Conservation (phyloP, 1,139 yeast species). For the Candida sp. region DNA sequence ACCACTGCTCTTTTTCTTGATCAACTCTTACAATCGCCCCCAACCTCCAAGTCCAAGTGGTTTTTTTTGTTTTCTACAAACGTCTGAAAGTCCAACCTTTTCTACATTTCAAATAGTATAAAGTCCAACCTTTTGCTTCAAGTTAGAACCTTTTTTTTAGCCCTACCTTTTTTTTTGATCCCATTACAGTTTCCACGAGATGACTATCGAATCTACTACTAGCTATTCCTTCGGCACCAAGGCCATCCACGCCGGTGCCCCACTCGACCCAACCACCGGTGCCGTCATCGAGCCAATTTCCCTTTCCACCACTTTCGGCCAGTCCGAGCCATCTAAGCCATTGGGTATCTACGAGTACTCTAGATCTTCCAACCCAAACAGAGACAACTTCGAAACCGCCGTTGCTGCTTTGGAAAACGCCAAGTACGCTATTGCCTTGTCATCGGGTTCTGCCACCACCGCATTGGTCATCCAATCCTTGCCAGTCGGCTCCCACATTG, state of each 20-base stretch:
- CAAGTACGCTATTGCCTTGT: slow-evolving; percentile 76
- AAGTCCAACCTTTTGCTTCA: slow-evolving; percentile 15
- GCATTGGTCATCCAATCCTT: slow-evolving; percentile 78
- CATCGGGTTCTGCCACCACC: slow-evolving; percentile 89
- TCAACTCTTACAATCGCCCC: not conserved
- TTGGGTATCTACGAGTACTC: slow-evolving; percentile 86
- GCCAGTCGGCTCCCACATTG: slow-evolving; percentile 74
- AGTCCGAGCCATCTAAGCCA: slow-evolving; percentile 76
- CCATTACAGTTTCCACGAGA: slow-evolving; percentile 6
- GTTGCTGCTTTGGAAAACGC: slow-evolving; percentile 84
- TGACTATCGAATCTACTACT: slow-evolving; percentile 26
- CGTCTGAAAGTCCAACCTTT: slow-evolving; percentile 19
- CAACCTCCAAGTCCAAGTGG: not conserved
- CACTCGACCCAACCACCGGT: slow-evolving; percentile 75
- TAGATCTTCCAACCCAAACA: slow-evolving; percentile 88
- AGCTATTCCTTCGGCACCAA: slow-evolving; percentile 68
- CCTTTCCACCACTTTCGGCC: slow-evolving; percentile 86
- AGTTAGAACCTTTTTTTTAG: not conserved
- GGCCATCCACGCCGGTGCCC: slow-evolving; percentile 88
- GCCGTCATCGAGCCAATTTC: slow-evolving; percentile 90
- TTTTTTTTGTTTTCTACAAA: slow-evolving; percentile 1
- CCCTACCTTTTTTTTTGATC: slow-evolving; percentile 4
- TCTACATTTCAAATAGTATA: slow-evolving; percentile 3
- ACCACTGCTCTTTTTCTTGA: not conserved
- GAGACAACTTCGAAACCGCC: slow-evolving; percentile 81